Base-by-base conservation (phyloP, 257 asterid genomes). In the Galeopsis tetrahit region DNA sequence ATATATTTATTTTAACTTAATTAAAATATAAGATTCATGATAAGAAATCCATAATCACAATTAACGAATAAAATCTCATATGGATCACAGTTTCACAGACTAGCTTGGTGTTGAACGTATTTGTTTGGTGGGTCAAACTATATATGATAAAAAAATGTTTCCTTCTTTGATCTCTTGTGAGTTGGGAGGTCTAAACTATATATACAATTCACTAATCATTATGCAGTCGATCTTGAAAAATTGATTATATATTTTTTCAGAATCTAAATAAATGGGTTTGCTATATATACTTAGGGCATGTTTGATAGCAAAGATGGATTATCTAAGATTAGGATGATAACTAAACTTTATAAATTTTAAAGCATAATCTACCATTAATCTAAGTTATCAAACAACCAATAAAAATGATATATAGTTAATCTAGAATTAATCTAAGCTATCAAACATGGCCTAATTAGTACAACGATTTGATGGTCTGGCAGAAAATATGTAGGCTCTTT, bases 41-140 rank as follows among this genome's bases (percentile, higher is more conserved):
- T 62, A 52, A 46, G 13, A 62, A 36, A 60, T 10, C 51, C 78
- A 17, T 11, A 61, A 62, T 69, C 80, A 36, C 43, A 48, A 75
- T 60, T 17, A 53, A 67, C 48, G 82, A 78, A 73, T 53, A 78
- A 72, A 67, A 78, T 72, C 75, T 73, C 72, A 43, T 15, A 10
- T 13, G 46, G 63, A 68, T 68, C 67, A 52, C 42, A 49, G n/a
- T 59, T 68, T 66, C 56, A 40, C 61, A 39, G 11, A 44, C 15
- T 21, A 21, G 28, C 28, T 63, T 56, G 4, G 68, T 7, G 64
- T 44, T 60, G 51, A 71, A 53, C 52, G 28, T 42, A 70, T 63
- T 28, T 58, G 81, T 77, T 77, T 72, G 81, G 74, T 71, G 66
- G 63, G 75, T 77, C 75, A 77, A 77, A 67, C 63, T 66, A 44